phyloP scores from a whole-genome alignment of 768 basidiomycete genomes.

The Collybia mongolica region DNA sequence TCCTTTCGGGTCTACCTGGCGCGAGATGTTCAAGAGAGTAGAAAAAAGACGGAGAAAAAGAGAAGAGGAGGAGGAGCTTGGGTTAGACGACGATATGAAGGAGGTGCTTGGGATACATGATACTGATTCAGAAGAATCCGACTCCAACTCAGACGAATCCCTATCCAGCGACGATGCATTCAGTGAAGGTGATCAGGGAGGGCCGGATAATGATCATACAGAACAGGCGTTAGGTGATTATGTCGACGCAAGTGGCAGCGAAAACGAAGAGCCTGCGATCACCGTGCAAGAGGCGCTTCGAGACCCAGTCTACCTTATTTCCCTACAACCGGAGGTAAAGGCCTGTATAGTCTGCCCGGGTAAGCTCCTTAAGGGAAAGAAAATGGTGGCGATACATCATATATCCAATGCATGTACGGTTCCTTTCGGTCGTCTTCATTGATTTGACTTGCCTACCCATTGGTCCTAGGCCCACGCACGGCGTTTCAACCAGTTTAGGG shows the following conservation, averaged over 20 bases:
- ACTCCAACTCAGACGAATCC: constrained; percentile 45
- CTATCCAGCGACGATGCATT: constrained; percentile 32
- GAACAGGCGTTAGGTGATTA: constrained; percentile 21
- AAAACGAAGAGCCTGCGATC: constrained; percentile 41
- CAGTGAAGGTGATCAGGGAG: constrained; percentile 22
- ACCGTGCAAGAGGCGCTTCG: constrained; percentile 58
- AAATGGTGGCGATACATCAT: constrained; percentile 57
- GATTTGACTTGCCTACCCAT: constrained; percentile 10
- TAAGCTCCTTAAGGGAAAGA: constrained; percentile 61
- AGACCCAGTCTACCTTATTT: constrained; percentile 63
- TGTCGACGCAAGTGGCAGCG: constrained; percentile 23
- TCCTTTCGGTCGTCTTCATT: constrained; percentile 7
- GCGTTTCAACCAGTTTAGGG: constrained; percentile 50
- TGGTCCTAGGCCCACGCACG: constrained; percentile 58
- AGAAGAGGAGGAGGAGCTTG: constrained; percentile 63
- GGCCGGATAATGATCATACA: constrained; percentile 17
- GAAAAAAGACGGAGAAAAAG: constrained; percentile 62
- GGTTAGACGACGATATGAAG: constrained; percentile 52
- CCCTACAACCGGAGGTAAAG: constrained; percentile 51
- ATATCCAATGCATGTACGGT: constrained; percentile 60
- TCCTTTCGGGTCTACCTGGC: not conserved
- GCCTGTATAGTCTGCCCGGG: constrained; percentile 71
- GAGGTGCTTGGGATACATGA: constrained; percentile 64
- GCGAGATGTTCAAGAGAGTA: constrained; percentile 74
- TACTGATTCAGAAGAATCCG: constrained; percentile 75